These are phyloP conservation scores for Zygoascus meyerae DNA, from an alignment of 1,139 yeast species.

Conservation along the genomic window DNA sequence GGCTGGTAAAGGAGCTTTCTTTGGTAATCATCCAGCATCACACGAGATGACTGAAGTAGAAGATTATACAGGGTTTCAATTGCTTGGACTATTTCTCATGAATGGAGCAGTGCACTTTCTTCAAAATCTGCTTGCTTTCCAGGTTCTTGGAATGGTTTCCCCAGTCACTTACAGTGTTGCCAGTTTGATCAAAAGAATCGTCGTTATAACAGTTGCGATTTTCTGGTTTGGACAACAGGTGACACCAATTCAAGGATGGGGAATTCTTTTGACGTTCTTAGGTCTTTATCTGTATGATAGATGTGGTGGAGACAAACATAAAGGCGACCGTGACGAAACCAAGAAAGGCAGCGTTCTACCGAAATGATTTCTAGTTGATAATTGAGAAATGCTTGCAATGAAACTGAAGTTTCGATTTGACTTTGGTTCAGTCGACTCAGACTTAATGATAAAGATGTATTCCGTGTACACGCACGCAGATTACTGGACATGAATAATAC, in stretches of 20 bases:
- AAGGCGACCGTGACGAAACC: neutral
- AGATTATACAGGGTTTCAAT: slow-evolving; percentile 12
- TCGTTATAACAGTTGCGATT: slow-evolving; percentile 75
- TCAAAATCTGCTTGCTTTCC: slow-evolving; percentile 85
- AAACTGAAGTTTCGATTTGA: too few relatives aligned
- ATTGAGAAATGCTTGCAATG: too few relatives aligned
- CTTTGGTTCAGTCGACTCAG: too few relatives aligned
- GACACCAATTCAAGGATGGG: slow-evolving; percentile 55
- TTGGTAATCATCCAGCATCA: slow-evolving; percentile 7
- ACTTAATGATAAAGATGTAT: too few relatives aligned
- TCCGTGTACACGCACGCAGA: too few relatives aligned
- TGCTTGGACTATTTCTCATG: slow-evolving; percentile 26
- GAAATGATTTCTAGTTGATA: neutral
- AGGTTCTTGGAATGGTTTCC: slow-evolving; percentile 74
- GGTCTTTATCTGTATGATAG: slow-evolving; percentile 60
- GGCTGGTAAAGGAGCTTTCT: slow-evolving; percentile 15
- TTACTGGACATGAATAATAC: too few relatives aligned
- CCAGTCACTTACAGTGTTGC: slow-evolving; percentile 93
- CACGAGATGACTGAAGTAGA: slow-evolving; percentile 9
- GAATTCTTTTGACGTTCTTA: slow-evolving; percentile 64
- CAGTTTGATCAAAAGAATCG: slow-evolving; percentile 77
- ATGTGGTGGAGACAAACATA: slow-evolving; percentile 50
- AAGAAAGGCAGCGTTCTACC: slow-evolving; percentile 1
- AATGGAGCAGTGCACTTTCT: slow-evolving; percentile 77
- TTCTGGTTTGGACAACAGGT: slow-evolving; percentile 61